Base-by-base conservation (phyloP, 306 rosid genomes). In the Trifolium repens region DNA sequence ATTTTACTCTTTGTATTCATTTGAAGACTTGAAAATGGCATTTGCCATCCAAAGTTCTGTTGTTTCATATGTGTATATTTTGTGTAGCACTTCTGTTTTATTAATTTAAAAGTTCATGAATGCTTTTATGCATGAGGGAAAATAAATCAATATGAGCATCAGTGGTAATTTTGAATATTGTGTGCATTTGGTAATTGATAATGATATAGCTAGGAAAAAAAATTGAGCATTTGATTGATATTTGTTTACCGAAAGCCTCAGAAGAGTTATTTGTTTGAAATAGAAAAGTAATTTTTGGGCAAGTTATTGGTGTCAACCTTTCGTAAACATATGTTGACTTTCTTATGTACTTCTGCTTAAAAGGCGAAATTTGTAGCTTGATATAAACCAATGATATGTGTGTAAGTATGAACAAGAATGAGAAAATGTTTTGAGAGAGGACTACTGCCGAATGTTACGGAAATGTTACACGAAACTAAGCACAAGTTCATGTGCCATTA, bases 1-100 rank as follows among this genome's bases (percentile, higher is more conserved):
- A n/a, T 40, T 26, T 10, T 65, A 42, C 11, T 24, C 9, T 43
- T 44, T 66, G 71, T 19, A 5, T 43, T 43, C 54, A 5, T 43
- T 67, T 63, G 50, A 34, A 44, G 34, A 37, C 22, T 68, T 46
- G 63, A 44, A 35, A 73, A 35, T 67, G 49, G 22, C 69, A 55
- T 55, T 74, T n/a, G n/a, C n/a, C n/a, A n/a, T n/a, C n/a, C n/a
- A n/a, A n/a, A n/a, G n/a, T n/a, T 42, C n/a, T 5, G 57, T 58
- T 30, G 53, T 19, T 61, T 44, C 62, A 9, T 11, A 5, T 13
- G 1, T 70, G 30, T 59, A 68, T 74, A 3, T 60, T n/a, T 16
- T 13, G 34, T 27, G 8, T 16, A 50, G 32, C 8, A 17, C 10
- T 7, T 30, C n/a, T 46, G 22, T 26, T 64, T 47, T 4, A 7